Evolutionary conservation across 202 grass and related monocot species (phyloP), one percentile per base, ranked within the genome.

Genomic region (Panicum hallii): DNA sequence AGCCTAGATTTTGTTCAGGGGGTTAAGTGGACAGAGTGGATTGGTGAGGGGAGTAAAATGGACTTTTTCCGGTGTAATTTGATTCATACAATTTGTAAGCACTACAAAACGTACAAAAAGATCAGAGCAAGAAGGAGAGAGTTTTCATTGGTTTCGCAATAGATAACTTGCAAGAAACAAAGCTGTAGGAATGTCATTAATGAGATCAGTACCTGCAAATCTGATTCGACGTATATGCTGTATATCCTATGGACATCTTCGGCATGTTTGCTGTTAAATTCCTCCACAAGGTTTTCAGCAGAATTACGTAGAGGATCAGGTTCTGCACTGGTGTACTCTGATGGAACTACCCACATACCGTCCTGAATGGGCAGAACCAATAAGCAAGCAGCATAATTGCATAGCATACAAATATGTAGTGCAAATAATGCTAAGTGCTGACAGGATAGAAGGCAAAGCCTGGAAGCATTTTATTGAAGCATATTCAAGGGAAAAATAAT

Each of bases 301-400:
- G 87, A 90, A 65, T 92, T 94, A 60, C 93, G 90, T 63, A 99
- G 89, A 75, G 93, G 97, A 76, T 99, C 97, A 78, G 97, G 93
- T 80, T 88, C 93, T 17, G 93, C 93, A 83, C 82, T 88, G 58
- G 71, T 82, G 76, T 98, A 98, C 53, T 95, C 93, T 32, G 88
- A 90, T 30, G 89, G 78, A 76, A 89, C 77, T 74, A 95, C 93
- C 95, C 89, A 98, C 72, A 92, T 77, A 23, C 72, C 91, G 61
- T 92, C 89, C 95, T 98, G 77, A 52, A 90, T 16, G 67, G 13
- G 75, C 55, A 71, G 60, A 86, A 50, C 44, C 74, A 83, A 72
- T 19, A 20, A 58, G 6, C 15, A 67, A 75, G 55, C 55, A 32
- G 28, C 13, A 63, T 10, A 61, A 48, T 86, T 12, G 45, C 63